phyloP scores from a whole-genome alignment of 805 yeast genomes.

The Ogataea neopini region DNA sequence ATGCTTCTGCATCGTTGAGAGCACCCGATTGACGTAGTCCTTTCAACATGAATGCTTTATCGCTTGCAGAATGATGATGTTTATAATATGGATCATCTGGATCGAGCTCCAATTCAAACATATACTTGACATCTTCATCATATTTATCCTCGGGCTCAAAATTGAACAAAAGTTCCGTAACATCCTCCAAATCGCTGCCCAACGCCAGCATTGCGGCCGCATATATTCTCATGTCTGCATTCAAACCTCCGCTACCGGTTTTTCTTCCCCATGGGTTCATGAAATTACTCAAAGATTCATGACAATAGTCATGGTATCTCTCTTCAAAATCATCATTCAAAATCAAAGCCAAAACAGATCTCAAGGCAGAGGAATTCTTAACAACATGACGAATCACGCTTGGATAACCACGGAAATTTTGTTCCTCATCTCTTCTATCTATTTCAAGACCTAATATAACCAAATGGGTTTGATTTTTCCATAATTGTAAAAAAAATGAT shows the following conservation, averaged over 20 bases:
- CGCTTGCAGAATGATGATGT: slow-evolving; percentile 10
- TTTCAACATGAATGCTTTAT: slow-evolving; percentile 5
- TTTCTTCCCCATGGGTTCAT: slow-evolving; percentile 69
- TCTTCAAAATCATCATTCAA: slow-evolving; percentile 49
- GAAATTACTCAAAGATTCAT: slow-evolving; percentile 58
- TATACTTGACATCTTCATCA: slow-evolving; percentile 55
- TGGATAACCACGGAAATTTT: slow-evolving; percentile 43
- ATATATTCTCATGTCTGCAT: slow-evolving; percentile 57
- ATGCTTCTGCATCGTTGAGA: slow-evolving; percentile 24
- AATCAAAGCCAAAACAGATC: slow-evolving; percentile 62
- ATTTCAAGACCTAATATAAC: slow-evolving; percentile 61
- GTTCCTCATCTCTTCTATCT: slow-evolving; percentile 51
- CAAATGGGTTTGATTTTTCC: slow-evolving; percentile 67
- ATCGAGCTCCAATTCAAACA: slow-evolving; percentile 36
- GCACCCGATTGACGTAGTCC: slow-evolving; percentile 28
- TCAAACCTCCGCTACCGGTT: slow-evolving; percentile 58
- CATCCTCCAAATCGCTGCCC: slow-evolving; percentile 48
- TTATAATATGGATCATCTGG: slow-evolving; percentile 25
- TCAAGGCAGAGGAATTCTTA: slow-evolving; percentile 62
- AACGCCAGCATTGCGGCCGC: slow-evolving; percentile 55
- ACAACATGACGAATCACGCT: slow-evolving; percentile 48
- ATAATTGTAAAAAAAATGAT: slow-evolving; percentile 54
- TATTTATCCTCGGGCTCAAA: slow-evolving; percentile 59
- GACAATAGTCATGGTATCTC: slow-evolving; percentile 55
- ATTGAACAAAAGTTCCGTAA: slow-evolving; percentile 59